These are phyloP conservation scores for Mucor piriformis DNA, from an alignment of 371 early-diverging fungal genomes.

Conservation along the genomic window DNA sequence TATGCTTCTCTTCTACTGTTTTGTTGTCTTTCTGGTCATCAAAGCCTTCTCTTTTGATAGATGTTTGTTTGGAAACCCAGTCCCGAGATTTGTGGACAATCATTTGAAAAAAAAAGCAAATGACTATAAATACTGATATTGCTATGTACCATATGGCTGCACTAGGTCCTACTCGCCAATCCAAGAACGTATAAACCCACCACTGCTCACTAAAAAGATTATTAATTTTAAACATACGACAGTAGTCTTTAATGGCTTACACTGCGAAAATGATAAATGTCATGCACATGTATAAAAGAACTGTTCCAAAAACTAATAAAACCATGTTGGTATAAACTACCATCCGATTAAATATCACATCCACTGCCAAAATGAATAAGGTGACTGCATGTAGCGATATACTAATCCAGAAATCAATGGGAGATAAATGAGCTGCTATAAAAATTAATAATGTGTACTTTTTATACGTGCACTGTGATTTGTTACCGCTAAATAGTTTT, in stretches of 20 bases:
- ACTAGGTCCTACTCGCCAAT: slow-evolving; percentile 52
- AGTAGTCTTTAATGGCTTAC: slow-evolving; percentile 39
- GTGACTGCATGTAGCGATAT: slow-evolving; percentile 56
- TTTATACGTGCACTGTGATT: neutral
- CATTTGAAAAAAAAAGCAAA: slow-evolving; percentile 48
- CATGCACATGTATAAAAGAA: slow-evolving; percentile 55
- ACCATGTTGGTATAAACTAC: slow-evolving; percentile 42
- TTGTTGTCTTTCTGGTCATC: neutral
- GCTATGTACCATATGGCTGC: slow-evolving; percentile 47
- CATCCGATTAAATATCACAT: slow-evolving; percentile 54
- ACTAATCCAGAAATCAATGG: slow-evolving; percentile 45
- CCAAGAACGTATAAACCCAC: slow-evolving; percentile 62
- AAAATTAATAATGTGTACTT: neutral
- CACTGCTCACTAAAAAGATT: slow-evolving; percentile 22
- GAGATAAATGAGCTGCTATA: slow-evolving; percentile 15
- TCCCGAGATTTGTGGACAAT: slow-evolving; percentile 46
- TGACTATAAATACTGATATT: slow-evolving; percentile 40
- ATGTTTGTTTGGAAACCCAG: slow-evolving; percentile 27
- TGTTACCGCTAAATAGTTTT: slow-evolving; percentile 17
- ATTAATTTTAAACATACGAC: slow-evolving; percentile 18
- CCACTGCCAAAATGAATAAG: slow-evolving; percentile 48
- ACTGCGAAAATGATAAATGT: slow-evolving; percentile 50
- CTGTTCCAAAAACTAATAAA: slow-evolving; percentile 38
- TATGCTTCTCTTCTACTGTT: neutral
- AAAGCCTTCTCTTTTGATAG: neutral